Conservation (phyloP, 2,329 filamentous ascomycete species). For the Trichoderma cornu-damae region DNA sequence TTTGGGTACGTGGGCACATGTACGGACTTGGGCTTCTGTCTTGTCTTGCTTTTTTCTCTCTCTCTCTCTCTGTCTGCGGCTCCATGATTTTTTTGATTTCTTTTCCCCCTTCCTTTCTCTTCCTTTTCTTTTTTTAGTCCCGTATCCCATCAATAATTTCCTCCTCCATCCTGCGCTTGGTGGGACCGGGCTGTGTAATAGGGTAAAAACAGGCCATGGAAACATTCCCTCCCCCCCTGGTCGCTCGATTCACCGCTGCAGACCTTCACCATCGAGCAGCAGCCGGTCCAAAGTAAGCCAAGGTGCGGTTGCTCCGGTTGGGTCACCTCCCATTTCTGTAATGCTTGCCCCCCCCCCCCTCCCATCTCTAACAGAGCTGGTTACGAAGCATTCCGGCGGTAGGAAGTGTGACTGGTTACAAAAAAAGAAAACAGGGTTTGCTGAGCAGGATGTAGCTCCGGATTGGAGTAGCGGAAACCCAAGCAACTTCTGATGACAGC, state of each 20-base stretch:
- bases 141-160: too few relatives aligned
- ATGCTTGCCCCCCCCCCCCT: too few relatives aligned
- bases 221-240: too few relatives aligned
- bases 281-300: not conserved
- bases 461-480: not conserved
- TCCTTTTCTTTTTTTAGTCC: too few relatives aligned
- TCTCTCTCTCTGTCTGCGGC: too few relatives aligned
- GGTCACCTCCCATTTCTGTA: slow-evolving; percentile 10
- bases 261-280: not conserved
- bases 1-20: too few relatives aligned
- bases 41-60: too few relatives aligned
- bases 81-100: too few relatives aligned
- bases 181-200: slow-evolving; percentile 2
- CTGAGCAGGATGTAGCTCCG: not conserved
- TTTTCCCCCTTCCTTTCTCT: too few relatives aligned
- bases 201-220: not conserved
- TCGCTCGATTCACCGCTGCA: slow-evolving; percentile 4
- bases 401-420: slow-evolving; percentile 6
- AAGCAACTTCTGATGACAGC: not conserved
- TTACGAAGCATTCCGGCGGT: not conserved
- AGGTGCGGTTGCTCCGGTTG: not conserved
- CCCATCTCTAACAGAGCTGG: too few relatives aligned
- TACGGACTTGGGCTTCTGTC: too few relatives aligned
- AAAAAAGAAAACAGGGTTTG: not conserved
- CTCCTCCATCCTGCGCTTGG: too few relatives aligned